Conservation (phyloP, 2,329 filamentous ascomycete species). For the Eutypella sp. region DNA sequence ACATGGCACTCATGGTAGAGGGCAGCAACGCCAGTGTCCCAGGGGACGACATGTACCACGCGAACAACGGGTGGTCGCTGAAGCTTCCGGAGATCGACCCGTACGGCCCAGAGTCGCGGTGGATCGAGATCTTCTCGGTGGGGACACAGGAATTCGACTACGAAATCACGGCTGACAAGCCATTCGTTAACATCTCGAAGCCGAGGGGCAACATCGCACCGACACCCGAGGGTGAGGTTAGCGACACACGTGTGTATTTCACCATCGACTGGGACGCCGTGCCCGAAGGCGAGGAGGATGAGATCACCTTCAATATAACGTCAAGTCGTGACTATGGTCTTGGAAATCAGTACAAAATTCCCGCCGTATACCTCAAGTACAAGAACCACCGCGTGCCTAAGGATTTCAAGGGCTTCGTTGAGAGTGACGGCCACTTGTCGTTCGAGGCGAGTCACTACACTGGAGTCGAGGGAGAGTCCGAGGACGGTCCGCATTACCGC, state of each 20-base stretch:
- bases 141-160: neutral
- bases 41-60: neutral
- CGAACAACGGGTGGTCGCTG: neutral
- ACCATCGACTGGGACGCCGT: neutral
- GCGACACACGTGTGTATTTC: neutral
- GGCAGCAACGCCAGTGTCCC: neutral
- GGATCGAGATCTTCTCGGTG: neutral
- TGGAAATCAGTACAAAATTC: neutral
- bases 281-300: neutral
- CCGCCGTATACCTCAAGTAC: neutral
- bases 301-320: neutral
- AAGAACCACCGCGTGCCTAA: neutral
- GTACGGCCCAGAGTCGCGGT: neutral
- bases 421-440: neutral
- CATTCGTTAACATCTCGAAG: neutral
- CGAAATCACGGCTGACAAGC: neutral
- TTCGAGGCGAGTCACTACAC: neutral
- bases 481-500: neutral
- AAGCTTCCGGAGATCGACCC: neutral
- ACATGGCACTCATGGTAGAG: neutral
- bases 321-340: neutral
- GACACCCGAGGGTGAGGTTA: neutral
- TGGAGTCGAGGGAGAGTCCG: neutral
- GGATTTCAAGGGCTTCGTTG: neutral
- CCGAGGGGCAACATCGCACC: neutral